Evolutionary conservation across 805 yeast genomes (phyloP), one percentile per base, ranked within the genome.

Genomic region (Ogataea polymorpha): DNA sequence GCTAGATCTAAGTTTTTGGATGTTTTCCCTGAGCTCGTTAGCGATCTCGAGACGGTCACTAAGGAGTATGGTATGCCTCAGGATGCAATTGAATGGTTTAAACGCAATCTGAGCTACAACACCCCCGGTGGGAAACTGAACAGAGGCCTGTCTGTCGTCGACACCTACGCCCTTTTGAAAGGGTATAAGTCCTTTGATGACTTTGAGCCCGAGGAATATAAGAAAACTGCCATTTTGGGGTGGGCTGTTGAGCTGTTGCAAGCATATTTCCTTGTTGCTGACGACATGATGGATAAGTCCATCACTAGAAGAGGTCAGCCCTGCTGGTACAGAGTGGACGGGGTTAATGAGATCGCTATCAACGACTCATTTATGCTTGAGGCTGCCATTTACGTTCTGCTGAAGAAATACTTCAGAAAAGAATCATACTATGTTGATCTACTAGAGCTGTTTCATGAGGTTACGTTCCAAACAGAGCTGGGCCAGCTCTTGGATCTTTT

Each of bases 251-350:
- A 93, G 70, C 74, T 93, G 51, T 73, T 91, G 54, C 99, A 91
- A 69, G 98, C 97, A 2, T 93, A 87, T 65, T 93, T 93, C 74
- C 75, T 93, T 57, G 98, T 93, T 42, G 95, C 98, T 23, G 99
- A 93, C 64, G 99, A 93, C 63, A 93, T 93, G 80, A 93, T 93
- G 99, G 99, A 93, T 65, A 79, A 80, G 53, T 86, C 96, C 24
- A 84, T 87, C 64, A 93, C 99, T 30, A 86, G 99, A 75, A 83
- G 99, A 65, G 99, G 97, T 45, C 97, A 91, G 68, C 93, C 96
- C 51, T 93, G 99, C 68, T 93, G 99, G 99, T 93, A 89, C 72
- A 80, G 74, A 59, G 75, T 69, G 25, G 80, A 77, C 51, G 79
- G 79, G 28, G 96, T 93, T 45, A 87, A 86, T 29, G 88, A 88